phyloP scores from a whole-genome alignment of 2,329 filamentous ascomycete genomes.

The Bipolaris gigantea region DNA sequence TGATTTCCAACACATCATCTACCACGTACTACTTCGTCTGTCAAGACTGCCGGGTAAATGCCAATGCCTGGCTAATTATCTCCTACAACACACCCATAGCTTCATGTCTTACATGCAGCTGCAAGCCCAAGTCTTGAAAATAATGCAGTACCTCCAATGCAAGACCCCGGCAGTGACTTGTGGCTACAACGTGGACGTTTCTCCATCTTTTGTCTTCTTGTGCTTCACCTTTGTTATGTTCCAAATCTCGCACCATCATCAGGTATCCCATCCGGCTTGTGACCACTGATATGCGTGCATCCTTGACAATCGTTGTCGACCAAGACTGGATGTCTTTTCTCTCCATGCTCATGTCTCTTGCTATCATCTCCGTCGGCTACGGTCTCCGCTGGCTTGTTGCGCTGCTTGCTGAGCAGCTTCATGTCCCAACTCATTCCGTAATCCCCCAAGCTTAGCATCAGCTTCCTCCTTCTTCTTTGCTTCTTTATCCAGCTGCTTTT shows the following conservation, averaged over 20 bases:
- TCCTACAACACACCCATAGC: background rate
- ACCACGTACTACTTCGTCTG: background rate
- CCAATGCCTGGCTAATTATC: background rate
- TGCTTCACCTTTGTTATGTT: background rate
- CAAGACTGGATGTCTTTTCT: background rate
- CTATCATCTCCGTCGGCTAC: slow-evolving; percentile 38
- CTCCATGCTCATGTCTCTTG: background rate
- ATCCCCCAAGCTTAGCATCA: slow-evolving; percentile 34
- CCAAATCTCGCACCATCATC: background rate
- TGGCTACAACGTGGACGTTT: background rate
- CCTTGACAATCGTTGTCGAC: background rate
- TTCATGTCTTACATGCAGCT: background rate
- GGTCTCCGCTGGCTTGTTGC: slow-evolving; percentile 44
- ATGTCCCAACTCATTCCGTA: slow-evolving; percentile 39
- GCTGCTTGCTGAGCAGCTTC: slow-evolving; percentile 43
- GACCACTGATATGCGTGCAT: background rate
- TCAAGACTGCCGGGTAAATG: background rate
- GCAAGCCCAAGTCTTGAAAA: background rate
- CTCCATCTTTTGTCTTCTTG: background rate
- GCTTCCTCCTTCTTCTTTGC: slow-evolving; percentile 35
- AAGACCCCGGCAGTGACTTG: background rate
- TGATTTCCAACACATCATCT: background rate
- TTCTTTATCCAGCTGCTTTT: slow-evolving; percentile 38
- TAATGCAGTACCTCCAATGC: background rate
- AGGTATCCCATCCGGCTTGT: background rate